Conservation (phyloP, 2,329 filamentous ascomycete genomes). For the Neonectria neomacrospora region DNA sequence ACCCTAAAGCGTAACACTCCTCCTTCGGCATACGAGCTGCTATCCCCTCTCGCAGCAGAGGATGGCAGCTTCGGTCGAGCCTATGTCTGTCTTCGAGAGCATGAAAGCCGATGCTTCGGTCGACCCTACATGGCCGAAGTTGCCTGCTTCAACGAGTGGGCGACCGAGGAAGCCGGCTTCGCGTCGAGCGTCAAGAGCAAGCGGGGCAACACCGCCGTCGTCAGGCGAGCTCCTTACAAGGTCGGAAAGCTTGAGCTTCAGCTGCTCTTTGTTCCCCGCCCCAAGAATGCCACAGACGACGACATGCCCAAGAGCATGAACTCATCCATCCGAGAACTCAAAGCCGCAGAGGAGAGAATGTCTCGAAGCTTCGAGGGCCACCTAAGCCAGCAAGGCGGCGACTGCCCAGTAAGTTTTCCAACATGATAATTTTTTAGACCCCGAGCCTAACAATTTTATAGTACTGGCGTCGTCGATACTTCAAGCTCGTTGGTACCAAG, state of each 20-base stretch:
- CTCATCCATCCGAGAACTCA: constrained; percentile 91
- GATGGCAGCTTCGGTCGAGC: constrained; percentile 95
- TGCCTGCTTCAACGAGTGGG: constrained; percentile 99
- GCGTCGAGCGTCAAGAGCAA: constrained; percentile 95
- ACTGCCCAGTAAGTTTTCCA: constrained; percentile 83
- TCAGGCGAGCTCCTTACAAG: constrained; percentile 93
- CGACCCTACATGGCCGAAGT: constrained; percentile 89
- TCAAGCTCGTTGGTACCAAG: constrained; percentile 91
- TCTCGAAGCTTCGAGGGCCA: constrained; percentile 86
- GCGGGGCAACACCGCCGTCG: constrained; percentile 75
- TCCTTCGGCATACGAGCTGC: constrained; percentile 84
- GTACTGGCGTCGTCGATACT: constrained; percentile 98
- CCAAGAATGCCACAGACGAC: constrained; percentile 85
- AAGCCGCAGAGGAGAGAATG: constrained; percentile 84
- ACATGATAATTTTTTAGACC: no score
- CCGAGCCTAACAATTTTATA: constrained; percentile 59
- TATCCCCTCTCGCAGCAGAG: constrained; percentile 86
- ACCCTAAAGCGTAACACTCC: constrained; percentile 70
- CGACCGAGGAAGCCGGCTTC: constrained; percentile 81
- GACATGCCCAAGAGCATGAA: constrained; percentile 99
- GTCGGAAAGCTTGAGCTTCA: constrained; percentile 95
- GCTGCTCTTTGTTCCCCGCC: constrained; percentile 92
- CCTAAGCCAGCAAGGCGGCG: constrained; percentile 95
- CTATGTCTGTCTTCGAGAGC: constrained; percentile 93
- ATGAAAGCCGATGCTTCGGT: constrained; percentile 88